These are phyloP conservation scores for Forsythia suspensa DNA, from an alignment of 257 asterid species.

Conservation along the genomic window DNA sequence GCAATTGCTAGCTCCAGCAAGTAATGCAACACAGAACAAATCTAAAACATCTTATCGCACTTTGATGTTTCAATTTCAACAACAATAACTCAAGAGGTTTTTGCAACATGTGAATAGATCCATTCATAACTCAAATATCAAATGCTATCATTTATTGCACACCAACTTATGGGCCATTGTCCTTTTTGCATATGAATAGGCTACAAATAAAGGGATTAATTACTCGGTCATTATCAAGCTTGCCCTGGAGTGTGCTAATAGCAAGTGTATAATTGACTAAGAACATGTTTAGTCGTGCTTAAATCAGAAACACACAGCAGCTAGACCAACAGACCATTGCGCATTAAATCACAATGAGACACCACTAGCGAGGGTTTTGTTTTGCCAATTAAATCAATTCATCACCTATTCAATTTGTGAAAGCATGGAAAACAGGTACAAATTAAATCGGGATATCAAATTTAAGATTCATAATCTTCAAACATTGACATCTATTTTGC, in stretches of 20 bases:
- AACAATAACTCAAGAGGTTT: not conserved
- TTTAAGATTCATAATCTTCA: not conserved
- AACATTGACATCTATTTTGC: not conserved
- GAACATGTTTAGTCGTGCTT: not conserved
- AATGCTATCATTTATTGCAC: not conserved
- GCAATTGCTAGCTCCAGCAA: too few species aligned
- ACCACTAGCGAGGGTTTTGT: not conserved
- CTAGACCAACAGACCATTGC: not conserved
- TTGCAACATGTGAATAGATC: not conserved
- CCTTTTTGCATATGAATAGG: not conserved
- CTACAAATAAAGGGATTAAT: not conserved
- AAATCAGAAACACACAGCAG: not conserved
- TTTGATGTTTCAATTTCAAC: not conserved
- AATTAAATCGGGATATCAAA: not conserved
- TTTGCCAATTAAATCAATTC: not conserved
- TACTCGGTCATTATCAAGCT: not conserved
- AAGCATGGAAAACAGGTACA: not conserved
- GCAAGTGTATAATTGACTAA: too few species aligned
- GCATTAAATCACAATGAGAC: not conserved
- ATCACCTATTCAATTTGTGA: not conserved
- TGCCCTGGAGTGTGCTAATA: not conserved
- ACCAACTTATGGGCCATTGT: not conserved
- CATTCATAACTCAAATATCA: not conserved
- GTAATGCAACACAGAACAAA: too few species aligned
- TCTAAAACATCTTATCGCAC: not conserved